Evolutionary conservation across 441 rosid species (phyloP).

Genomic region (Metrosideros polymorpha): DNA sequence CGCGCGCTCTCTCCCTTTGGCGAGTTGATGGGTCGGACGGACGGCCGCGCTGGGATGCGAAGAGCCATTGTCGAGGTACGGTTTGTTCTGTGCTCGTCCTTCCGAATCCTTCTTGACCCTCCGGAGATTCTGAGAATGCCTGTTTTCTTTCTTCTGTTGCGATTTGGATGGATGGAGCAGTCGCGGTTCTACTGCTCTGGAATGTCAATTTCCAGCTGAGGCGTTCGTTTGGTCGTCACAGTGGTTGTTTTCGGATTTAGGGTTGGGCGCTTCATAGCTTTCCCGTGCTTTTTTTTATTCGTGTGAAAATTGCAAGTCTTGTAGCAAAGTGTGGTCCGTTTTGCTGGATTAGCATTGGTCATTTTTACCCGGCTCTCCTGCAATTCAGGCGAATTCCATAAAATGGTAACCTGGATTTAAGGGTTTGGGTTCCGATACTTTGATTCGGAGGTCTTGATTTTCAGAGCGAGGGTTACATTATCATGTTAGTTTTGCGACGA

Average conservation of each 20-base stretch:
- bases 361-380: not conserved
- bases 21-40: not conserved
- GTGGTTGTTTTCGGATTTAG: not conserved
- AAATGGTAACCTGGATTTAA: not conserved
- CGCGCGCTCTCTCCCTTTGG: not conserved
- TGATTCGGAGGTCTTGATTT: not conserved
- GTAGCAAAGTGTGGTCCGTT: not conserved
- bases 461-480: not conserved
- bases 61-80: not conserved
- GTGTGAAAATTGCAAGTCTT: not conserved
- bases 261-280: not conserved
- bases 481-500: not conserved
- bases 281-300: not conserved
- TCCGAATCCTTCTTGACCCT: not conserved
- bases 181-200: not conserved
- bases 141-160: not conserved
- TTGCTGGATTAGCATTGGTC: not conserved
- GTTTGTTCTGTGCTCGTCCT: not conserved
- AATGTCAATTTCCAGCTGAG: not conserved
- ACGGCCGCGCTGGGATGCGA: not conserved
- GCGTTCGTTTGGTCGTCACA: not conserved
- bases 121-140: not conserved
- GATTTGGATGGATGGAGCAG: not conserved
- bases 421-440: not conserved
- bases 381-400: not conserved